Evolutionary conservation across 148 eudicot genomes (phyloP).

Genomic region (Diospyros kaki): DNA sequence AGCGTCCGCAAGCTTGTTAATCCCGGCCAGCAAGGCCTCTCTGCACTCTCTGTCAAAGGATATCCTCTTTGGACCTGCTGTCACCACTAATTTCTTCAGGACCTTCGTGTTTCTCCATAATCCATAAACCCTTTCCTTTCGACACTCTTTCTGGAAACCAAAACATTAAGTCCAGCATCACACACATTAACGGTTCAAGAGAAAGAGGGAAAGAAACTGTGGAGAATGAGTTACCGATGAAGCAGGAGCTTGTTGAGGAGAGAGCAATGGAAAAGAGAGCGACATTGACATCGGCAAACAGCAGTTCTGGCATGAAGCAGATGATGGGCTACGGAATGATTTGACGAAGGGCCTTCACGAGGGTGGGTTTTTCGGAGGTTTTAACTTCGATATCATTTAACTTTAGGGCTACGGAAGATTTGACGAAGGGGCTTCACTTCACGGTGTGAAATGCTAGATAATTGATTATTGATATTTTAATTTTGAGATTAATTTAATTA

Average conservation of each 20-base stretch:
- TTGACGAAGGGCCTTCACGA: background rate
- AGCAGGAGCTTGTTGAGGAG: slow-evolving; percentile 1
- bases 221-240: slow-evolving; percentile 17
- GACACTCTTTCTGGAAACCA: slow-evolving; percentile 27
- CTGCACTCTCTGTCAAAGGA: slow-evolving; percentile 68
- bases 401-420: no score
- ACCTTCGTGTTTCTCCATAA: slow-evolving; percentile 17
- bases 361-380: slow-evolving; percentile 20
- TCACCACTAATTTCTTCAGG: slow-evolving; percentile 37
- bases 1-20: slow-evolving; percentile 92
- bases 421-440: no score
- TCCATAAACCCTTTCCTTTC: slow-evolving; percentile 18
- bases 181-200: fast-evolving
- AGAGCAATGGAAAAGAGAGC: slow-evolving; percentile 17
- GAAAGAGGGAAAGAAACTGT: background rate
- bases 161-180: background rate
- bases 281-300: slow-evolving; percentile 19
- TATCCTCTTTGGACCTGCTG: slow-evolving; percentile 84
- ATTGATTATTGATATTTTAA: no score
- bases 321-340: background rate
- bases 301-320: background rate
- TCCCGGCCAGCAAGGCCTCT: slow-evolving; percentile 63
- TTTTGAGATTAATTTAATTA: no score
- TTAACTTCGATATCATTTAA: background rate
- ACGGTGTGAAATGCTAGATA: no score